Conservation (phyloP, 2,329 filamentous ascomycete genomes). For the Beauveria australis region DNA sequence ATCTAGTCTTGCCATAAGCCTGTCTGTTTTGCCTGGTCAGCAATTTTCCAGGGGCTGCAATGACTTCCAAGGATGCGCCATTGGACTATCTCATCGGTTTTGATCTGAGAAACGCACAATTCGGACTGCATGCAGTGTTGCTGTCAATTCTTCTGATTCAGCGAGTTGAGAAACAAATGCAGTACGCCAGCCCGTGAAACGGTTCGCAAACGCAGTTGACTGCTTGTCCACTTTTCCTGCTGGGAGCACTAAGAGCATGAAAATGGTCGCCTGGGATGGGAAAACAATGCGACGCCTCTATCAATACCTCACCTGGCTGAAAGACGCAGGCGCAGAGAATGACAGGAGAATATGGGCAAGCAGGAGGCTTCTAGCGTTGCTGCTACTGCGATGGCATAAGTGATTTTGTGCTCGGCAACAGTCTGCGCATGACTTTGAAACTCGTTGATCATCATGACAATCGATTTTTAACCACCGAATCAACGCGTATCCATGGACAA, state of each 20-base stretch:
- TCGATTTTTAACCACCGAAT: neutral
- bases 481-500: conserved; percentile 18
- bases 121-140: conserved; percentile 2
- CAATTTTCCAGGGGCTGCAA: conserved; percentile 20
- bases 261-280: neutral
- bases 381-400: neutral
- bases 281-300: neutral
- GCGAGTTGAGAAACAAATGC: conserved; percentile 6
- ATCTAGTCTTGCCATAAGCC: conserved; percentile 15
- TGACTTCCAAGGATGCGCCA: conserved; percentile 8
- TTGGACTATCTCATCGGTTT: conserved; percentile 8
- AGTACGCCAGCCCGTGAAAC: neutral
- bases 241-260: neutral
- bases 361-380: neutral
- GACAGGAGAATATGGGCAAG: neutral
- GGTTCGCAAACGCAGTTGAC: neutral
- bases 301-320: neutral
- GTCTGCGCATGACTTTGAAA: neutral
- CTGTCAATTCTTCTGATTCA: conserved; percentile 4
- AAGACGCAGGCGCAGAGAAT: neutral
- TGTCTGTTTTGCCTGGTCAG: conserved; percentile 42
- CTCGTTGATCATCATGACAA: neutral
- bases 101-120: conserved; percentile 11
- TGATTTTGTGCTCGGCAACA: conserved; percentile 2
- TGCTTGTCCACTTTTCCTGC: conserved; percentile 3